Base-by-base conservation (phyloP, 805 yeast species). In the Suhomyces vadensis region DNA sequence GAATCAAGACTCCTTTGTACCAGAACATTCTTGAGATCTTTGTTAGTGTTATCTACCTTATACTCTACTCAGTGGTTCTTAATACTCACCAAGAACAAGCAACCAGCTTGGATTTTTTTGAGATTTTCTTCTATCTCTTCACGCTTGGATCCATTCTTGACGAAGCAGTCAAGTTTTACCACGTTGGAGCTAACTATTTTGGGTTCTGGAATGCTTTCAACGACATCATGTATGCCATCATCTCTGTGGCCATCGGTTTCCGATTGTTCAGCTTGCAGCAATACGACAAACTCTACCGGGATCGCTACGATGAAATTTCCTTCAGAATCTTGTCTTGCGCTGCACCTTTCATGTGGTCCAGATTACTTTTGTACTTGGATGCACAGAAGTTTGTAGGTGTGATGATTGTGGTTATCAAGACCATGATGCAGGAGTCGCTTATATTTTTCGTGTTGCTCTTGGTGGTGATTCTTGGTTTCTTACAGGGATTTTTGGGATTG, bases 371-470 rank as follows among this genome's bases (percentile, higher is more conserved):
- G 27, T 88, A 75, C 63, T 73, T 88, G 54, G 97, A 89, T 59
- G 85, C 91, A 8, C 81, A 82, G 51, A 77, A 78, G 53, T 88
- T 89, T 62, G 87, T 88, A 39, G 97, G 97, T 31, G 87, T 90
- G 2, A 85, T 89, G 89, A 77, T 89, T 50, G 92, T 89, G 22
- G 92, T 89, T 4, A 68, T 87, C 39, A 87, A 87, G 56, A 83
- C 83, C 45, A 85, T 89, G 88, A 83, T 89, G 87, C 82, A 84
- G 54, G 96, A 89, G 62, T 84, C 94, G 1, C 61, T 87, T n/a
- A 74, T 88, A 10, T 89, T 89, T 68, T 89, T 89, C 58, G 85
- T 87, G 36, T 67, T 89, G 51, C 70, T 89, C 43, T 67, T 76
- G 6, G 78, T 88, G 45, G 82, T 89, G 27, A 81, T 85, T 49